Percentiles rank a stretch among this genome's conserved stretches.
Conservation (phyloP, 225 moss, liverwort and hornwort genomes). For the Marchantia paleacea region DNA sequence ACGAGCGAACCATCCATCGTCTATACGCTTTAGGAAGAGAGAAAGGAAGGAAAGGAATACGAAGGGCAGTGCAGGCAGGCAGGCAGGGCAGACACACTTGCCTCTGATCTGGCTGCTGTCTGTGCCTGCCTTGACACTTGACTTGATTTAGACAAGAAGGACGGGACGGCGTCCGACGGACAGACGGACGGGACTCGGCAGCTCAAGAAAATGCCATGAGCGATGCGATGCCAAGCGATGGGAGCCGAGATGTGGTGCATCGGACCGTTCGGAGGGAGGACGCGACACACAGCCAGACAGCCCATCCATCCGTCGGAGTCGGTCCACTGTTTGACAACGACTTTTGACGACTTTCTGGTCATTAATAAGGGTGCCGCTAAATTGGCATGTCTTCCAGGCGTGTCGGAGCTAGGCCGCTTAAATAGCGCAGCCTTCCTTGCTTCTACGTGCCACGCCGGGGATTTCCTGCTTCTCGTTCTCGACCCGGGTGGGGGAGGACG, state of each 20-base stretch:
- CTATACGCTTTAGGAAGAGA: no score
- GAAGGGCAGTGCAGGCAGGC: background rate
- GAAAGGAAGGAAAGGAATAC: no score
- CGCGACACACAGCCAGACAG: background rate
- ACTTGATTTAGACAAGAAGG: background rate
- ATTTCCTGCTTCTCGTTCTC: background rate
- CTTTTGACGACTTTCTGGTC: conserved; percentile 4
- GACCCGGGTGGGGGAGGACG: background rate
- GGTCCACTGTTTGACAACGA: conserved; percentile 8
- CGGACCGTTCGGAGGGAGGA: background rate
- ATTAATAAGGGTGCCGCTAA: conserved; percentile 8
- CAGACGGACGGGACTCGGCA: background rate
- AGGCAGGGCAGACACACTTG: background rate
- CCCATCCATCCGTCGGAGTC: background rate
- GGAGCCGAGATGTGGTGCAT: background rate
- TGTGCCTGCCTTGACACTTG: background rate
- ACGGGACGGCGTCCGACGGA: background rate
- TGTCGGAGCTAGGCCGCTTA: conserved; percentile 8
- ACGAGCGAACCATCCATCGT: background rate
- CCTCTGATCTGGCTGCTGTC: background rate
- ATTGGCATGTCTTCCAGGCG: conserved; percentile 13
- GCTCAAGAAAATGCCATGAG: background rate
- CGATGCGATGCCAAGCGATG: background rate
- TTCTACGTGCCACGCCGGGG: conserved; percentile 8
- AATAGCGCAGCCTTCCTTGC: conserved; percentile 4